Evolutionary conservation across 2,329 filamentous ascomycete genomes (phyloP).

Genomic region (Penicillium sp.): DNA sequence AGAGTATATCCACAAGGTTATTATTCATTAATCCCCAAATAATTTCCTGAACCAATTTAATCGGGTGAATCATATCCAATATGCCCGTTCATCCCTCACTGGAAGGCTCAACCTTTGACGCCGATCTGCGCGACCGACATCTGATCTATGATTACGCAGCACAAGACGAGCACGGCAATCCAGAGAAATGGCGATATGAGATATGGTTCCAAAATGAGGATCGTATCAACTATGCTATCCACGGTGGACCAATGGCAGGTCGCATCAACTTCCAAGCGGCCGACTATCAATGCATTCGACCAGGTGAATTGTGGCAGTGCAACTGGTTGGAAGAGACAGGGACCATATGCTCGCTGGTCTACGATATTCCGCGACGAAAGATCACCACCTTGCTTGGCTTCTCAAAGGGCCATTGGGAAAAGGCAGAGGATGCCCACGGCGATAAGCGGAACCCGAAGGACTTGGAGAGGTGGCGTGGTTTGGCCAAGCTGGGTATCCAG

Average conservation of each 20-base stretch:
- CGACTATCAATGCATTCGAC: slow-evolving; percentile 58
- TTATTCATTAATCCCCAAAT: not conserved
- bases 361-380: slow-evolving; percentile 51
- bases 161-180: slow-evolving; percentile 48
- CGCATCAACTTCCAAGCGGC: slow-evolving; percentile 55
- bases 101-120: slow-evolving; percentile 42
- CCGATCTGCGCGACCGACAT: slow-evolving; percentile 55
- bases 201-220: slow-evolving; percentile 60
- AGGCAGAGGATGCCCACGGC: slow-evolving; percentile 52
- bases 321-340: slow-evolving; percentile 64
- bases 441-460: slow-evolving; percentile 56
- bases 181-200: slow-evolving; percentile 62
- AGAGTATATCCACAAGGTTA: not conserved
- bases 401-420: slow-evolving; percentile 58
- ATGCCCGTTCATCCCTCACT: slow-evolving; percentile 24
- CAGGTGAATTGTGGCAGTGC: slow-evolving; percentile 60
- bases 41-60: not conserved
- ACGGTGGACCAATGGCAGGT: slow-evolving; percentile 60
- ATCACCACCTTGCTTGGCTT: slow-evolving; percentile 57
- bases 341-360: slow-evolving; percentile 56
- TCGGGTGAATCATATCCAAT: not conserved
- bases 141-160: slow-evolving; percentile 60
- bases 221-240: slow-evolving; percentile 59
- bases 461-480: slow-evolving; percentile 52
- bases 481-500: slow-evolving; percentile 55